Percentiles rank a stretch among this genome's conserved stretches.
phyloP scores from a whole-genome alignment of 2,329 filamentous ascomycete genomes.

The Trichoderma pleuroti region DNA sequence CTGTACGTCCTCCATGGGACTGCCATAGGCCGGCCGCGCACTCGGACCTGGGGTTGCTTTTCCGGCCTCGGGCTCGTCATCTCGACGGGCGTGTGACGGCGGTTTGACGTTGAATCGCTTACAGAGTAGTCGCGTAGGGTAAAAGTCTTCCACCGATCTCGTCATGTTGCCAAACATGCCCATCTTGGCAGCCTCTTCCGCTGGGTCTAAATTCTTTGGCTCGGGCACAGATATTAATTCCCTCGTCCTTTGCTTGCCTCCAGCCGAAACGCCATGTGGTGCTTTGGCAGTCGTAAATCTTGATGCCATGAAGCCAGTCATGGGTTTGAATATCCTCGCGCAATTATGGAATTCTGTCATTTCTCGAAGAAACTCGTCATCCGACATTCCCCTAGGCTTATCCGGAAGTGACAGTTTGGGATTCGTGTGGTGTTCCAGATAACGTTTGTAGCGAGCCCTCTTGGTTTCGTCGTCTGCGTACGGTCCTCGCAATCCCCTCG shows the following conservation, averaged over 20 bases:
- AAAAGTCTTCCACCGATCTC: slow-evolving; percentile 66
- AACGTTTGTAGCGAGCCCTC: slow-evolving; percentile 73
- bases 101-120: slow-evolving; percentile 89
- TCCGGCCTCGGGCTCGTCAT: slow-evolving; percentile 37
- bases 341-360: slow-evolving; percentile 68
- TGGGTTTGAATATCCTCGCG: slow-evolving; percentile 77
- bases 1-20: slow-evolving; percentile 7
- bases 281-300: slow-evolving; percentile 76
- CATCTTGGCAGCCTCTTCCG: slow-evolving; percentile 79
- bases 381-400: slow-evolving; percentile 42
- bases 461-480: slow-evolving; percentile 82
- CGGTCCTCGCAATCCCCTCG: slow-evolving; percentile 63
- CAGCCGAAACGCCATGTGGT: slow-evolving; percentile 29
- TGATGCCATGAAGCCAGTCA: slow-evolving; percentile 88
- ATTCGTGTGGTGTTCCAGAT: slow-evolving; percentile 69
- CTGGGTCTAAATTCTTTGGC: slow-evolving; percentile 57
- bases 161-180: slow-evolving; percentile 95
- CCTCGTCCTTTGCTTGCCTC: slow-evolving; percentile 13
- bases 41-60: slow-evolving; percentile 3
- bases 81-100: slow-evolving; percentile 63
- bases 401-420: slow-evolving; percentile 47
- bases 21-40: not conserved
- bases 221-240: slow-evolving; percentile 33
- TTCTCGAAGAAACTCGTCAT: slow-evolving; percentile 77
- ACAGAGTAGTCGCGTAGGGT: slow-evolving; percentile 80